A percentile compares a stretch with the other conserved stretches of the same genome.
Conservation (phyloP, 2,329 filamentous ascomycete genomes). For the Eurotiales sp. region DNA sequence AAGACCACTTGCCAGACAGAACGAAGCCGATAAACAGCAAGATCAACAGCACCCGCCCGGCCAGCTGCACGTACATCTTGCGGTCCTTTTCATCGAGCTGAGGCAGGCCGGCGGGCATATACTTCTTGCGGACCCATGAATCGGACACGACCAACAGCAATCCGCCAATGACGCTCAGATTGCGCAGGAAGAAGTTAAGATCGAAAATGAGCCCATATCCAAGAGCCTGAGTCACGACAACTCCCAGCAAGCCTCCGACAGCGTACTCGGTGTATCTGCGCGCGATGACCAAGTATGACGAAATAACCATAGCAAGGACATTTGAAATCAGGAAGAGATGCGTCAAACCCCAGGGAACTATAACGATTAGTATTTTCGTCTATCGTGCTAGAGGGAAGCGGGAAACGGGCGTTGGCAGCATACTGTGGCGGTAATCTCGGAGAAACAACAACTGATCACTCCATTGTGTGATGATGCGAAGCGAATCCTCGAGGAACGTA, state of each 20-base stretch:
- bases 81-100: slow-evolving; percentile 97
- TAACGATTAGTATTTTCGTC: not conserved
- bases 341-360: slow-evolving; percentile 83
- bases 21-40: slow-evolving; percentile 97
- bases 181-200: slow-evolving; percentile 99
- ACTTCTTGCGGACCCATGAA: slow-evolving; percentile 96
- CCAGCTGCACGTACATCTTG: slow-evolving; percentile 99
- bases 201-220: slow-evolving; percentile 98
- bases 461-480: slow-evolving; percentile 98
- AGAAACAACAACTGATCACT: slow-evolving; percentile 90
- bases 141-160: slow-evolving; percentile 97
- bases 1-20: slow-evolving; percentile 87
- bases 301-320: slow-evolving; percentile 78
- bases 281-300: slow-evolving; percentile 81
- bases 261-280: slow-evolving; percentile 93
- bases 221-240: slow-evolving; percentile 88
- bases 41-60: slow-evolving; percentile 89
- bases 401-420: slow-evolving; percentile 34
- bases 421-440: slow-evolving; percentile 89
- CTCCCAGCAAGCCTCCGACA: slow-evolving; percentile 81
- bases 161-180: slow-evolving; percentile 93
- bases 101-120: slow-evolving; percentile 91
- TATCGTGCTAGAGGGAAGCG: slow-evolving; percentile 3
- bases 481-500: slow-evolving; percentile 93
- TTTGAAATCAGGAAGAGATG: slow-evolving; percentile 91